A percentile compares a stretch with the other conserved stretches of the same genome.
These are phyloP conservation scores for Scalesia atractyloides DNA, from an alignment of 129 eudicot genomes.

Conservation along the genomic window DNA sequence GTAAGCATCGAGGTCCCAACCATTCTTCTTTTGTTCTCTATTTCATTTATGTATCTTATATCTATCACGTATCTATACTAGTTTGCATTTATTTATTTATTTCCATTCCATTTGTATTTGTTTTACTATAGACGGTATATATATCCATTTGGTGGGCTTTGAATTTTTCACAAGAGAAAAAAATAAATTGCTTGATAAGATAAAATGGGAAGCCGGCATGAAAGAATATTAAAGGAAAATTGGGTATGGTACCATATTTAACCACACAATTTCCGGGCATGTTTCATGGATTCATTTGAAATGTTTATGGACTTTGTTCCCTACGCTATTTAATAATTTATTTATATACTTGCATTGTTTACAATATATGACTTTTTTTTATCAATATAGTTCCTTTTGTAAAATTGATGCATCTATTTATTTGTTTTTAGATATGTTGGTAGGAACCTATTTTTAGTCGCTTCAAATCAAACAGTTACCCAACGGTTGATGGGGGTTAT, in stretches of 20 bases:
- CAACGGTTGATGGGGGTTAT: no score
- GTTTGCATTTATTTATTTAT: no score
- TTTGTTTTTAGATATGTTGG: no score
- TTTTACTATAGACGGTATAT: neutral
- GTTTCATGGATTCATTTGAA: constrained; percentile 27
- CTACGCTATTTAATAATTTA: neutral
- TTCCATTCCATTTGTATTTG: no score
- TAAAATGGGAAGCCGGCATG: constrained; percentile 37
- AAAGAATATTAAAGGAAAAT: constrained; percentile 2
- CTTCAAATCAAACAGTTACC: no score
- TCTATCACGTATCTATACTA: no score
- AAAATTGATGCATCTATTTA: neutral
- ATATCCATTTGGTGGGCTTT: neutral
- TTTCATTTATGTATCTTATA: no score
- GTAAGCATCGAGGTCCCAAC: no score
- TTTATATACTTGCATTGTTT: constrained; percentile 7
- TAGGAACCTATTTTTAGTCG: no score
- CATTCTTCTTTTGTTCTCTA: no score
- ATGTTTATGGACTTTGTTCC: constrained; percentile 17
- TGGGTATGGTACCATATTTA: constrained; percentile 24
- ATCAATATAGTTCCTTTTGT: neutral
- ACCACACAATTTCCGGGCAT: constrained; percentile 30
- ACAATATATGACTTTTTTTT: neutral
- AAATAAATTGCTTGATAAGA: neutral
- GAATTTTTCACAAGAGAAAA: neutral